phyloP scores from a whole-genome alignment of 225 moss, liverwort and hornwort species.

The Physcomitrium patens region DNA sequence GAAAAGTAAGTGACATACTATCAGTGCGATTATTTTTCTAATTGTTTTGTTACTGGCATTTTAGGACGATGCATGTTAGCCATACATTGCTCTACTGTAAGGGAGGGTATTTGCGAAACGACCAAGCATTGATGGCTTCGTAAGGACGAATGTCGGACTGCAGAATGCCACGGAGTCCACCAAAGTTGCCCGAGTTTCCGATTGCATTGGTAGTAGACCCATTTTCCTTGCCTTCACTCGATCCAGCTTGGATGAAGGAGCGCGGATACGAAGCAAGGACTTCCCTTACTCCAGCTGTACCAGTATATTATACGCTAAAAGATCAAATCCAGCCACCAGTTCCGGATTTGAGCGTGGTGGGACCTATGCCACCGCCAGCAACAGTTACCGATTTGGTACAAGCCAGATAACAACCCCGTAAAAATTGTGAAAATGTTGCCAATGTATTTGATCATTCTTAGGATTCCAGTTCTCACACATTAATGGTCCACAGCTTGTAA shows the following conservation, averaged over 20 bases:
- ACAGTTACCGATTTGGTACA: slow-evolving; percentile 47
- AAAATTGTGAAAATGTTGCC: too few species aligned
- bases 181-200: slow-evolving; percentile 49
- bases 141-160: slow-evolving; percentile 7
- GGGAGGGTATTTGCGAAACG: too few species aligned
- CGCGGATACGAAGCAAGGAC: slow-evolving; percentile 33
- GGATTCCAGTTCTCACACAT: too few species aligned
- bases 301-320: slow-evolving; percentile 30
- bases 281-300: slow-evolving; percentile 36
- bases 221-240: slow-evolving; percentile 35
- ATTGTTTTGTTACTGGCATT: not conserved
- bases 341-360: slow-evolving; percentile 42
- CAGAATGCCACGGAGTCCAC: slow-evolving; percentile 44
- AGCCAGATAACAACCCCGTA: slow-evolving; percentile 36
- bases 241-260: slow-evolving; percentile 43
- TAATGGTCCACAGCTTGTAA: too few species aligned
- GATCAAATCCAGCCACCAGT: slow-evolving; percentile 29
- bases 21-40: not conserved
- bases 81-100: not conserved
- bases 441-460: too few species aligned
- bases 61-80: not conserved
- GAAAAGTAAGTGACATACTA: slow-evolving; percentile 42
- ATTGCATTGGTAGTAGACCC: slow-evolving; percentile 44
- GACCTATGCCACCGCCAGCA: slow-evolving; percentile 37
- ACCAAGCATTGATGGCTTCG: not conserved